Evolutionary conservation across 768 basidiomycete species (phyloP).

Genomic region (Holtermannia corniformis): DNA sequence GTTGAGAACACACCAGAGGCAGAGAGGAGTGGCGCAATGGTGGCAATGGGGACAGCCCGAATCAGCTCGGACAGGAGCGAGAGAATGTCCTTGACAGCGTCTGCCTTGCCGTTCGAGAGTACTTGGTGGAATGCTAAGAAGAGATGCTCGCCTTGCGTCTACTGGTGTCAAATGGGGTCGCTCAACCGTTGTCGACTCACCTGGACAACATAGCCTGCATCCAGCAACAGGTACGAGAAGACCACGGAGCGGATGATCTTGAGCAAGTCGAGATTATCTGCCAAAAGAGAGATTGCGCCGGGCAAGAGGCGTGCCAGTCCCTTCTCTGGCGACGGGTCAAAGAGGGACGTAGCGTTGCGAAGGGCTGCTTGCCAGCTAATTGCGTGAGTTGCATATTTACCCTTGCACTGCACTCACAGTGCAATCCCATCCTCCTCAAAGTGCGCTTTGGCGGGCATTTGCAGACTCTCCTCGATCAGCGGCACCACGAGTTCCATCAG

Average conservation of each 20-base stretch:
- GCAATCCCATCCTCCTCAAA: conserved; percentile 39
- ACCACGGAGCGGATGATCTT: conserved; percentile 20
- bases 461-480: conserved; percentile 38
- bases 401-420: conserved; percentile 17
- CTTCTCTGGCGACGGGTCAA: conserved; percentile 20
- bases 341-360: conserved; percentile 29
- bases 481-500: conserved; percentile 39
- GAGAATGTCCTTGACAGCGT: conserved; percentile 19
- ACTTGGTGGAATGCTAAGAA: conserved; percentile 14
- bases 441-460: conserved; percentile 36
- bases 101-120: conserved; percentile 17
- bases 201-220: conserved; percentile 25
- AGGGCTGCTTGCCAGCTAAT: conserved; percentile 38
- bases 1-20: conserved; percentile 31
- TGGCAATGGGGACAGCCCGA: conserved; percentile 14
- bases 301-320: conserved; percentile 33
- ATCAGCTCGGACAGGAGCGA: conserved; percentile 24
- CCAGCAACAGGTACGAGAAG: conserved; percentile 37
- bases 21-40: conserved; percentile 24
- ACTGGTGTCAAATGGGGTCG: background rate
- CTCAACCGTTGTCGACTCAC: conserved; percentile 7
- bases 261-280: conserved; percentile 33
- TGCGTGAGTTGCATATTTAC: background rate
- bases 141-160: conserved; percentile 24
- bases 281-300: conserved; percentile 26